Evolutionary conservation across 202 grass and related monocot species (phyloP).

Genomic region (Zizania palustris): DNA sequence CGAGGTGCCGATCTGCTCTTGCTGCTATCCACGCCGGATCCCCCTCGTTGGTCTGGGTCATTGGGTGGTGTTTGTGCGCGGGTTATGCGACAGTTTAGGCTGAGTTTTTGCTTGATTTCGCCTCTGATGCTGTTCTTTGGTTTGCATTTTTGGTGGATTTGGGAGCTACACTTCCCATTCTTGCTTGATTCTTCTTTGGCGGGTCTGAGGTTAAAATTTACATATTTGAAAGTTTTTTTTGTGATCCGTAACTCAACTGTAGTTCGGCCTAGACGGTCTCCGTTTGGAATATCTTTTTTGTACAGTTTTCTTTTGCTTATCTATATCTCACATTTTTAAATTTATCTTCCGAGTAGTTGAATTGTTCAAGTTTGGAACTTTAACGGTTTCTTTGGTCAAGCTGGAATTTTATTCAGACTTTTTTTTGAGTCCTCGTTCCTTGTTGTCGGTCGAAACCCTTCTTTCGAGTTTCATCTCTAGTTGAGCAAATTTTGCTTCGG

Average conservation of each 20-base stretch:
- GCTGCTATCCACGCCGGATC: slow-evolving; percentile 36
- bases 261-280: background rate
- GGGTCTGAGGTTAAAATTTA: slow-evolving; percentile 14
- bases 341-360: background rate
- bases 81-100: background rate
- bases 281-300: background rate
- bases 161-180: background rate
- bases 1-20: slow-evolving; percentile 65
- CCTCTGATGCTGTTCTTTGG: background rate
- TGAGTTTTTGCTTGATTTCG: slow-evolving; percentile 19
- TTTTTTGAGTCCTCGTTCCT: background rate
- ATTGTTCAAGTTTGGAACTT: background rate
- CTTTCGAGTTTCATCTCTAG: background rate
- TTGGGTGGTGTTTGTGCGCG: slow-evolving; percentile 11
- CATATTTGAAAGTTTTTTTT: slow-evolving; percentile 34
- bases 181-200: background rate
- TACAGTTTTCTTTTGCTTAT: background rate
- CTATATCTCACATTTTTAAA: background rate
- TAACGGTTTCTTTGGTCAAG: background rate
- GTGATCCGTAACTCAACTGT: slow-evolving; percentile 13
- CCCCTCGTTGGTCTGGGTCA: background rate
- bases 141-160: slow-evolving; percentile 39
- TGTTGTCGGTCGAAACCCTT: slow-evolving; percentile 21
- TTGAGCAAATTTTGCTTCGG: background rate
- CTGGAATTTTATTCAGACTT: background rate